These are phyloP conservation scores for Quercus wislizeni DNA, from an alignment of 306 rosid genomes.

Conservation along the genomic window DNA sequence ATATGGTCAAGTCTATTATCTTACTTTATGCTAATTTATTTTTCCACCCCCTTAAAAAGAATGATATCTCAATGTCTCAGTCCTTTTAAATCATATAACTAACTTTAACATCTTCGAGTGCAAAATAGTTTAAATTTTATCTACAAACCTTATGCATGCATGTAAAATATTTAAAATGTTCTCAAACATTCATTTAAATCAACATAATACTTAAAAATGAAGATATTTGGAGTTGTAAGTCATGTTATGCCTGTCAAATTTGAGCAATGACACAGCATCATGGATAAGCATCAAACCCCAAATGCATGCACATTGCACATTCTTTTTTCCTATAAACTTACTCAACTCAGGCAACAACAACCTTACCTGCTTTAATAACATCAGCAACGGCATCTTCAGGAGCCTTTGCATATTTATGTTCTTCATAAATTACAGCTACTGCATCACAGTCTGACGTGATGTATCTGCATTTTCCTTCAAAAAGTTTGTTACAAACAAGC, in stretches of 20 bases:
- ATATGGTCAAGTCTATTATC: background rate
- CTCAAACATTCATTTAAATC: background rate
- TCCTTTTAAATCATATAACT: no score
- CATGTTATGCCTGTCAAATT: background rate
- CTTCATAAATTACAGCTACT: constrained; percentile 78
- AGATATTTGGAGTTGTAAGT: background rate
- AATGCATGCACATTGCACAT: background rate
- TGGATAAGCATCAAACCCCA: background rate
- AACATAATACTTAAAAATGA: background rate
- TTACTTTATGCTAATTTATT: background rate
- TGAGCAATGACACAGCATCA: background rate
- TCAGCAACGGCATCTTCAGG: constrained; percentile 75
- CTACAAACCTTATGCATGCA: background rate
- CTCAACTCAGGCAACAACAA: background rate
- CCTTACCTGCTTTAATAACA: constrained; percentile 85
- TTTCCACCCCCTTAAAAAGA: background rate
- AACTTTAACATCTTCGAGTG: background rate
- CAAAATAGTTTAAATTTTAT: background rate
- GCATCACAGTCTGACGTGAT: constrained; percentile 95
- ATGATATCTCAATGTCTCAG: background rate
- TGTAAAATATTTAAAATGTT: background rate
- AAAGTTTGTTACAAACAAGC: background rate
- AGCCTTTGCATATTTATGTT: constrained; percentile 51
- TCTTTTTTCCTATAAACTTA: background rate
- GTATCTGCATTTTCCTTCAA: constrained; percentile 52